Evolutionary conservation across 2,329 filamentous ascomycete genomes (phyloP).

Genomic region (Fonsecaea pedrosoi): DNA sequence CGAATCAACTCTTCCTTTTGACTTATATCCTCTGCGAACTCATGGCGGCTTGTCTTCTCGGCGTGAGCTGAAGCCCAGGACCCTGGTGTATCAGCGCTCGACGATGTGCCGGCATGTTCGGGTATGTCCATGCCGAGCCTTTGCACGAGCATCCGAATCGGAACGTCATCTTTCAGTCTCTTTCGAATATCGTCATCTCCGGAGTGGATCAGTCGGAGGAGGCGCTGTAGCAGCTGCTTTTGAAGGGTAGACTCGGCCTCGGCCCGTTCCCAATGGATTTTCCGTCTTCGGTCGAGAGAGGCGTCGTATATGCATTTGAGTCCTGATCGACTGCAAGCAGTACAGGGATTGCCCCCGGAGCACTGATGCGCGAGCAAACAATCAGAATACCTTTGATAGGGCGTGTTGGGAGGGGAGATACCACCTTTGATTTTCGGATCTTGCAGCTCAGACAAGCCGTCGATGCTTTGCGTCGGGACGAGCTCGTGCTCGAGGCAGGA

Average conservation of each 20-base stretch:
- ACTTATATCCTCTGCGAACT: constrained; percentile 12
- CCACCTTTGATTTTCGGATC: constrained; percentile 23
- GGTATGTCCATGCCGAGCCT: constrained; percentile 16
- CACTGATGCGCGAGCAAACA: constrained; percentile 5
- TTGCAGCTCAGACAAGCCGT: constrained; percentile 24
- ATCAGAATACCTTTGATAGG: not conserved
- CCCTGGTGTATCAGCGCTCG: not conserved
- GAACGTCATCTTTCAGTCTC: constrained; percentile 6
- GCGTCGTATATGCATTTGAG: constrained; percentile 23
- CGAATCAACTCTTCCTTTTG: constrained; percentile 14
- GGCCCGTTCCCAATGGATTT: constrained; percentile 24
- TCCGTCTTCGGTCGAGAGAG: constrained; percentile 22
- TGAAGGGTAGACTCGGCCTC: constrained; percentile 21
- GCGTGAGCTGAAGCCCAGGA: constrained; percentile 1
- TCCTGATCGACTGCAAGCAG: constrained; percentile 15
- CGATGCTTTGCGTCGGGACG: constrained; percentile 6
- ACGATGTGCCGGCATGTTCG: not conserved
- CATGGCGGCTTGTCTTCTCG: constrained; percentile 1
- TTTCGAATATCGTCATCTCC: constrained; percentile 6
- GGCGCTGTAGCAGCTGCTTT: constrained; percentile 18
- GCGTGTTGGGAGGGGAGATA: not conserved
- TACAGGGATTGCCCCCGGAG: constrained; percentile 23
- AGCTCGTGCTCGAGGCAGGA: not conserved
- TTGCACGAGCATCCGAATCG: constrained; percentile 9
- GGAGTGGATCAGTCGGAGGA: constrained; percentile 17